A percentile compares a stretch with the other conserved stretches of the same genome.
Evolutionary conservation across 73 alveolate genomes (phyloP).

Genomic region (Uronychia setigera): DNA sequence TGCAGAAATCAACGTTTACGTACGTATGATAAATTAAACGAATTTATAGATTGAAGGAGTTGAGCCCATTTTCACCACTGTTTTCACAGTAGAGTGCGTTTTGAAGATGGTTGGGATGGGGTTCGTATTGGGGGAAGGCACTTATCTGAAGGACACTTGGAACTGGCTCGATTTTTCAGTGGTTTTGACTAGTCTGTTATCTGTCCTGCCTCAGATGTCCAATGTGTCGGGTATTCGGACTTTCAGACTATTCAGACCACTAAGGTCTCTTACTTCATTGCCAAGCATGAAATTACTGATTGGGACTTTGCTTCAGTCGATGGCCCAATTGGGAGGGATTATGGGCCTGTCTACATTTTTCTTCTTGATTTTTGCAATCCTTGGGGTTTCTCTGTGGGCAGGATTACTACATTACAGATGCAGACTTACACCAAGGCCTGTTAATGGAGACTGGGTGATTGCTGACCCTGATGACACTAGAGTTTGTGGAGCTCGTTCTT

Average conservation of each 20-base stretch:
- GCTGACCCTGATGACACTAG: background rate
- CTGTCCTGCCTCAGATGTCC: constrained; percentile 3
- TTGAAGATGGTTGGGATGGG: constrained; percentile 35
- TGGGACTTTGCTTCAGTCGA: background rate
- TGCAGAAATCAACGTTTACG: constrained; percentile 6
- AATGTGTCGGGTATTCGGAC: constrained; percentile 3
- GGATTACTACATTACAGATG: constrained; percentile 28
- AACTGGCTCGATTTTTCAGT: constrained; percentile 48
- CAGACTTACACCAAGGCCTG: constrained; percentile 17
- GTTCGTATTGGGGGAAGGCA: constrained; percentile 15
- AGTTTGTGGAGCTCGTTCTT: constrained; percentile 1
- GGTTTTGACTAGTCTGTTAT: constrained; percentile 3
- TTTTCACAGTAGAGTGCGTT: background rate
- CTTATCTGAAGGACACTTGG: constrained; percentile 43
- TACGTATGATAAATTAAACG: background rate
- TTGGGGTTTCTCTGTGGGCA: background rate
- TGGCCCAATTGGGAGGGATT: background rate
- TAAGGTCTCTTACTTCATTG: background rate
- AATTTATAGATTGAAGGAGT: background rate
- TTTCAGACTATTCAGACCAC: constrained; percentile 25
- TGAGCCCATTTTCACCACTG: constrained; percentile 5
- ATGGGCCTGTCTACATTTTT: background rate
- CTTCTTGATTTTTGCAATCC: constrained; percentile 5
- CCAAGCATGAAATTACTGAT: constrained; percentile 20
- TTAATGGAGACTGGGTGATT: constrained; percentile 28